These are phyloP conservation scores for Coemansia umbellata DNA, from an alignment of 192 early-diverging fungal genomes.

Conservation along the genomic window DNA sequence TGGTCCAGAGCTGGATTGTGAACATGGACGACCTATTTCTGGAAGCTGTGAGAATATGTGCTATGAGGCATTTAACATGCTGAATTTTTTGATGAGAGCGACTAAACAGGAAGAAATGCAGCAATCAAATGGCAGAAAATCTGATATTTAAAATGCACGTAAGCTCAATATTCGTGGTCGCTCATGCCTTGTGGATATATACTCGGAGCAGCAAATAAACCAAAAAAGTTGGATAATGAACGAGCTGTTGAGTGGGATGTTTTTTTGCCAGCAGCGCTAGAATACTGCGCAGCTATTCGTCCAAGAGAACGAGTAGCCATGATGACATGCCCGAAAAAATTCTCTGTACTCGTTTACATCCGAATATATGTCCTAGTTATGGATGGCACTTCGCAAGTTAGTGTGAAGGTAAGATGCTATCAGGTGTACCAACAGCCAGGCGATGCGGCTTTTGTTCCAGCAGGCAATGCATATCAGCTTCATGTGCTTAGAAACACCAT, in stretches of 20 bases:
- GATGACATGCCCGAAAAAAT: not conserved
- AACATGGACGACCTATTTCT: slow-evolving; percentile 49
- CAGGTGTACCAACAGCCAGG: slow-evolving; percentile 60
- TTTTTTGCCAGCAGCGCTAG: slow-evolving; percentile 40
- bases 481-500: slow-evolving; percentile 55
- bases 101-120: slow-evolving; percentile 3
- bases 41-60: slow-evolving; percentile 63
- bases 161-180: not conserved
- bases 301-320: not conserved
- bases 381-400: no score
- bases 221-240: not conserved
- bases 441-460: slow-evolving; percentile 72
- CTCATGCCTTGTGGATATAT: not conserved
- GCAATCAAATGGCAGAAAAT: not conserved
- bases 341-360: not conserved
- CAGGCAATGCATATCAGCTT: slow-evolving; percentile 67
- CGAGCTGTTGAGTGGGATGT: slow-evolving; percentile 60
- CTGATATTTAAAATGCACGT: not conserved
- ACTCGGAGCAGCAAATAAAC: not conserved
- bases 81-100: slow-evolving; percentile 62
- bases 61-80: slow-evolving; percentile 67
- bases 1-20: slow-evolving; percentile 64
- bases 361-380: not conserved
- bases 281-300: slow-evolving; percentile 38
- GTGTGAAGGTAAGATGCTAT: no score